Conservation (phyloP, 352 stramenopile genomes). For the Phytophthora idaei region DNA sequence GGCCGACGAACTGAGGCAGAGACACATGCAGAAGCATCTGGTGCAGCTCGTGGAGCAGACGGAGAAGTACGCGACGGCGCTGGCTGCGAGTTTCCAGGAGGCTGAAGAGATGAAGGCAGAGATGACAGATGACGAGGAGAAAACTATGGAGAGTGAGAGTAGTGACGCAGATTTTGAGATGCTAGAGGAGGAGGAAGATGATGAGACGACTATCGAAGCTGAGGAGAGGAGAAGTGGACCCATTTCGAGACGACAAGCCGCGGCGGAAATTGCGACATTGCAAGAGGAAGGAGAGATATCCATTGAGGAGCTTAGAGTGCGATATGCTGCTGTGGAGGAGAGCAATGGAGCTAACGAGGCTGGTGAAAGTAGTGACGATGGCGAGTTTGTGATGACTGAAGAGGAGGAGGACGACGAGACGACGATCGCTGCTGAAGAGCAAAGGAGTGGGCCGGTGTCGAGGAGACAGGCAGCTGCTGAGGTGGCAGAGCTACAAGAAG, state of each 20-base stretch:
- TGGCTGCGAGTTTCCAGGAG: slow-evolving; percentile 72
- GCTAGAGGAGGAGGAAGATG: slow-evolving; percentile 9
- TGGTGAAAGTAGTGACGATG: slow-evolving; percentile 30
- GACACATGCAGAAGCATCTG: slow-evolving; percentile 97
- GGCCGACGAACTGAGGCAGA: slow-evolving; percentile 81
- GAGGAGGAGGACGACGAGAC: slow-evolving; percentile 86
- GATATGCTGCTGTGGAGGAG: slow-evolving; percentile 49
- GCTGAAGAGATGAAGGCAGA: background rate
- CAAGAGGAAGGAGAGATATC: slow-evolving; percentile 82
- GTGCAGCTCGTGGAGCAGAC: slow-evolving; percentile 96
- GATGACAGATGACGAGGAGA: slow-evolving; percentile 12
- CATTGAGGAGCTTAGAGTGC: slow-evolving; percentile 75
- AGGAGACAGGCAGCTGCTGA: slow-evolving; percentile 62
- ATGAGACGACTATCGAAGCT: slow-evolving; percentile 47
- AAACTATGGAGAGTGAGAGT: slow-evolving; percentile 4
- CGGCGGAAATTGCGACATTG: slow-evolving; percentile 68
- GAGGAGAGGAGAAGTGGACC: slow-evolving; percentile 29
- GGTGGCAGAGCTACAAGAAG: slow-evolving; percentile 84
- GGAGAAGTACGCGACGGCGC: slow-evolving; percentile 93
- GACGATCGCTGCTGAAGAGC: slow-evolving; percentile 89
- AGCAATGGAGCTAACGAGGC: background rate
- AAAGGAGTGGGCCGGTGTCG: slow-evolving; percentile 34
- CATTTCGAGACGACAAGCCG: slow-evolving; percentile 6
- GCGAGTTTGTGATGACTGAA: slow-evolving; percentile 31
- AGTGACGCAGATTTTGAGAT: slow-evolving; percentile 6